phyloP scores from a whole-genome alignment of 768 basidiomycete species.

The Plicaturopsis crispa region DNA sequence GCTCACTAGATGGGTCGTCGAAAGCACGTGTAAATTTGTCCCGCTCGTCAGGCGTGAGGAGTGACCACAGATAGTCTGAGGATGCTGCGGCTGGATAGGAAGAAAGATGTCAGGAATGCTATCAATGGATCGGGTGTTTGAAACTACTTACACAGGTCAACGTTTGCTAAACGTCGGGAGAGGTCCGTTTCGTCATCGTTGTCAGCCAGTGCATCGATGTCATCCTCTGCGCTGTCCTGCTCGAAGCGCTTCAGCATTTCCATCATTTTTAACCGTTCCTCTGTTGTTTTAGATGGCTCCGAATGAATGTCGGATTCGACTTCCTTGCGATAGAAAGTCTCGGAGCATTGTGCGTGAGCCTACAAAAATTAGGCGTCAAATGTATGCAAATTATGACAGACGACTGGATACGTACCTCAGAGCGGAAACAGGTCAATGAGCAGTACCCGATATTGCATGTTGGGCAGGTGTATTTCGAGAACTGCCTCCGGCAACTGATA shows the following conservation, averaged over 20 bases:
- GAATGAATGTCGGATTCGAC: conserved; percentile 55
- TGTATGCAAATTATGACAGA: neutral
- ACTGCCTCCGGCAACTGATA: conserved; percentile 63
- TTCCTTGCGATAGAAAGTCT: conserved; percentile 74
- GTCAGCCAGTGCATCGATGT: conserved; percentile 18
- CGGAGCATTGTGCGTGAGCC: conserved; percentile 72
- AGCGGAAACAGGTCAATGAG: conserved; percentile 72
- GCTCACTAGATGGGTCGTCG: conserved; percentile 51
- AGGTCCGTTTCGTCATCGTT: conserved; percentile 34
- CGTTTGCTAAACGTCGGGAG: conserved; percentile 37
- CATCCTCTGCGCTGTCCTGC: conserved; percentile 41
- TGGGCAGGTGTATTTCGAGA: conserved; percentile 78
- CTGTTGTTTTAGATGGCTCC: conserved; percentile 42
- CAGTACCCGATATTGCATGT: conserved; percentile 78
- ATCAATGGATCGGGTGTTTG: neutral
- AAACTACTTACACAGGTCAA: conserved; percentile 55
- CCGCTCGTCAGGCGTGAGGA: conserved; percentile 53
- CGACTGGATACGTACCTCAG: conserved; percentile 38
- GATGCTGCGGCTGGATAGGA: conserved; percentile 40
- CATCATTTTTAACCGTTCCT: conserved; percentile 61
- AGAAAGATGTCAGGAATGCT: neutral
- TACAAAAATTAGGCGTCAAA: conserved; percentile 14
- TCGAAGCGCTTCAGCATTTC: conserved; percentile 68
- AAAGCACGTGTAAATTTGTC: conserved; percentile 52
- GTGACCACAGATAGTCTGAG: conserved; percentile 50